Base-by-base conservation (phyloP, 805 yeast genomes). In the Teunomyces cretensis region DNA sequence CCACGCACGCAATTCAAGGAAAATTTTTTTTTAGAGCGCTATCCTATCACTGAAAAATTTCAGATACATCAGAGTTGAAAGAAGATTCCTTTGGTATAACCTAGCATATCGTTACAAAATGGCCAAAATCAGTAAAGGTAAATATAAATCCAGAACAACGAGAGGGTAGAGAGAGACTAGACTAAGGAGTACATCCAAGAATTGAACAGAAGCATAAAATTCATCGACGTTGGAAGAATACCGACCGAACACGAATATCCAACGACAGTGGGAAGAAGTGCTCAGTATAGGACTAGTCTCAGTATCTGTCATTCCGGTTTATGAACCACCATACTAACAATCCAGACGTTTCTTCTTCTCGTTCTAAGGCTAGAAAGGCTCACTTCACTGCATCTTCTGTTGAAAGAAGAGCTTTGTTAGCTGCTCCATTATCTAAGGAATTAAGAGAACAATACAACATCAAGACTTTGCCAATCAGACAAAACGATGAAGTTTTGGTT, bases 331-430 rank as follows among this genome's bases (percentile, higher is more conserved):
- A 47, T 65, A 68, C 73, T 67, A 68, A 69, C 73, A 54, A 32
- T 53, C 17, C 60, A 87, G 97, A 94, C 96, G 98, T 94, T 77
- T 90, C 99, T 69, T 85, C 96, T 75, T 91, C 97, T 74, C 94
- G 99, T 84, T 87, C 96, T 78, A 94, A 94, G 86, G 83, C 97
- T 76, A 91, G 99, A 88, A 94, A 94, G 88, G 98, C 98, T 77
- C 88, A 94, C 86, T 94, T 94, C 92, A 81, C 80, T 68, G 95
- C 99, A 64, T 95, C 98, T 69, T 92, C 99, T 60, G 86, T 92
- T 62, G 88, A 80, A 70, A 88, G 97, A 81, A 88, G 98, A 81
- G 79, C 76, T 62, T 79, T 94, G 75, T 80, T 94, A 85, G 87
- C 97, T 68, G 98, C 99, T 74, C 97, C 98, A 69, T 84, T 94